Evolutionary conservation across 345 rosid genomes (phyloP).

Genomic region (Populus alba): DNA sequence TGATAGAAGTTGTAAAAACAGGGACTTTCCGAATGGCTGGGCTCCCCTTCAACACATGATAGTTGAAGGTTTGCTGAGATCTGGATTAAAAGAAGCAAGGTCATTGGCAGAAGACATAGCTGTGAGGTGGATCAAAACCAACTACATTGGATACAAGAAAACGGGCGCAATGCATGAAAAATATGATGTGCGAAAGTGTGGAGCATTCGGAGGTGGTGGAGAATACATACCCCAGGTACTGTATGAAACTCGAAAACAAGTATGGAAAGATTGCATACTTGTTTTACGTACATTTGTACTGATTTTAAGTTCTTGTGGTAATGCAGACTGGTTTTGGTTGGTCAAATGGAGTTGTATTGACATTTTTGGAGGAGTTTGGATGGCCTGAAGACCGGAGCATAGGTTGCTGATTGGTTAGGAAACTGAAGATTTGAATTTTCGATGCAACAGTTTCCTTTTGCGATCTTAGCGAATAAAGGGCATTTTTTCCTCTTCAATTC

Average conservation of each 20-base stretch:
- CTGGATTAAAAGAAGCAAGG: slow-evolving; percentile 50
- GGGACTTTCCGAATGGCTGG: slow-evolving; percentile 98
- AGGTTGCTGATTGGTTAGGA: slow-evolving; percentile 26
- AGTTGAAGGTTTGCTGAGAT: slow-evolving; percentile 64
- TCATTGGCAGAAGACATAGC: slow-evolving; percentile 72
- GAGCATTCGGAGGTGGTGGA: slow-evolving; percentile 68
- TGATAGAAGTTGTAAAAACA: slow-evolving; percentile 16
- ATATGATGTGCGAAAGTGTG: slow-evolving; percentile 44
- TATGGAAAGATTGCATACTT: slow-evolving; percentile 34
- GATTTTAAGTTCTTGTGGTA: not conserved
- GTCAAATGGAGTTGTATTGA: slow-evolving; percentile 87
- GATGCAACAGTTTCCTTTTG: not conserved
- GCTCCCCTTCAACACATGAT: slow-evolving; percentile 82
- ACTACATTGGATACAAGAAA: slow-evolving; percentile 46
- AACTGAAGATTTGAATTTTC: not conserved
- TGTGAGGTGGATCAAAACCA: slow-evolving; percentile 71
- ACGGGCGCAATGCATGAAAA: slow-evolving; percentile 60
- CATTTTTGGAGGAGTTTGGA: slow-evolving; percentile 90
- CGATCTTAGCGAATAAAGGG: not conserved
- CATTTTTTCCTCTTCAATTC: not conserved
- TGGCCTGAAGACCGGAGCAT: slow-evolving; percentile 60
- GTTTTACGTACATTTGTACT: not conserved
- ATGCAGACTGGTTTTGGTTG: slow-evolving; percentile 93
- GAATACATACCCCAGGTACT: slow-evolving; percentile 69
- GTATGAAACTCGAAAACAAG: not conserved